Evolutionary conservation across 164 flowering plant genomes (phyloP).

Genomic region (Pachysandra terminalis): DNA sequence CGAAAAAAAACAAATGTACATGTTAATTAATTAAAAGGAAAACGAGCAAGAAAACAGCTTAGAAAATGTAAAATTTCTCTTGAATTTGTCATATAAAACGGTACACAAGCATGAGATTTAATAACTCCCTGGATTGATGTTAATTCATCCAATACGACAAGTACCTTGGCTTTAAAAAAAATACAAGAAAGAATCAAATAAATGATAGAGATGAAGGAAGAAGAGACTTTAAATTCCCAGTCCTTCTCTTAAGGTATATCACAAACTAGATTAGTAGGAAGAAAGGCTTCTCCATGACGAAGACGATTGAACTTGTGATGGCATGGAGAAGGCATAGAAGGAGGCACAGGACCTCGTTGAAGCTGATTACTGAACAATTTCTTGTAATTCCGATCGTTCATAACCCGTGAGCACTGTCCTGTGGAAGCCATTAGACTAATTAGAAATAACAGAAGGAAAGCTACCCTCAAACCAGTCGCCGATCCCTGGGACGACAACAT

Average conservation of each 20-base stretch:
- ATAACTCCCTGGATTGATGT: not conserved
- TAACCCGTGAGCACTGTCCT: conserved; percentile 15
- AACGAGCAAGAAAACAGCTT: not conserved
- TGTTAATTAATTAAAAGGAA: no score
- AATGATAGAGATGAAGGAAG: not conserved
- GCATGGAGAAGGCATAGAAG: conserved; percentile 40
- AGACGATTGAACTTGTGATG: conserved; percentile 23
- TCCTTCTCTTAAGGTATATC: not conserved
- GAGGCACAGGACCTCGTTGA: conserved; percentile 37
- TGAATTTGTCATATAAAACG: not conserved
- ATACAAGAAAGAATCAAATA: not conserved
- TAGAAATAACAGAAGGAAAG: not conserved
- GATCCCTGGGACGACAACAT: not conserved
- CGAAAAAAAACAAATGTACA: no score
- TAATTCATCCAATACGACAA: no score
- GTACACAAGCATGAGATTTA: no score
- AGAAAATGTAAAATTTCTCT: not conserved
- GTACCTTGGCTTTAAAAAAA: not conserved
- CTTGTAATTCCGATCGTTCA: not conserved
- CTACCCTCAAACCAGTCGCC: not conserved
- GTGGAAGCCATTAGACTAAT: not conserved
- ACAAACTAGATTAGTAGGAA: not conserved
- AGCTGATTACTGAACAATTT: conserved; percentile 15
- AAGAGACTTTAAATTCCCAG: not conserved
- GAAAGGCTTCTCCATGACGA: not conserved